phyloP scores from a whole-genome alignment of 2,329 filamentous ascomycete genomes.

The Aureobasidium vineae region DNA sequence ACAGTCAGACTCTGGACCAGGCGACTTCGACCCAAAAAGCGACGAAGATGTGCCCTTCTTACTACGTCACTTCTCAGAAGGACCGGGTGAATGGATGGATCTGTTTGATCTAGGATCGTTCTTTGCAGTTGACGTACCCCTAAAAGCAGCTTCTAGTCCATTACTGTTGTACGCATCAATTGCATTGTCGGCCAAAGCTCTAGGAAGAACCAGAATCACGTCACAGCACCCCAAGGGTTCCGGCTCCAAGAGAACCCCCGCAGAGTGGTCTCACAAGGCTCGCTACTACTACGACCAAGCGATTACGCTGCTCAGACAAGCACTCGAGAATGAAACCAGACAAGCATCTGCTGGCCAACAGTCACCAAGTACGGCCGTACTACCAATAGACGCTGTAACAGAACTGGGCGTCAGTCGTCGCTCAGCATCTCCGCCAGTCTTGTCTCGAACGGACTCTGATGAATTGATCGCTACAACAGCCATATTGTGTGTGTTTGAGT shows the following conservation, averaged over 20 bases:
- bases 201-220: slow-evolving; percentile 48
- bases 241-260: slow-evolving; percentile 29
- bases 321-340: slow-evolving; percentile 34
- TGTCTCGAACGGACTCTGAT: slow-evolving; percentile 51
- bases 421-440: slow-evolving; percentile 14
- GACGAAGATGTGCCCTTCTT: slow-evolving; percentile 59
- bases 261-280: slow-evolving; percentile 59
- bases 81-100: slow-evolving; percentile 59
- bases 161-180: slow-evolving; percentile 56
- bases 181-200: slow-evolving; percentile 61
- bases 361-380: slow-evolving; percentile 31
- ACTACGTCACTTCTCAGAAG: slow-evolving; percentile 59
- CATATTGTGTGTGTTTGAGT: slow-evolving; percentile 66
- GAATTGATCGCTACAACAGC: slow-evolving; percentile 64
- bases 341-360: neutral
- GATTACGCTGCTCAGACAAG: slow-evolving; percentile 38
- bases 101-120: slow-evolving; percentile 58
- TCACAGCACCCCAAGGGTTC: slow-evolving; percentile 11
- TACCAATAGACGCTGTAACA: slow-evolving; percentile 37
- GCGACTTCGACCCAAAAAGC: slow-evolving; percentile 21
- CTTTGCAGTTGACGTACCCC: slow-evolving; percentile 60
- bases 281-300: slow-evolving; percentile 58
- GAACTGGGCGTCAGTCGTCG: neutral
- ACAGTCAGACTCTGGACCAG: neutral
- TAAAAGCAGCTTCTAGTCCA: slow-evolving; percentile 53